A percentile compares a stretch with the other conserved stretches of the same genome.
phyloP scores from a whole-genome alignment of 1,139 yeast species.

The Yamadazyma sp. region DNA sequence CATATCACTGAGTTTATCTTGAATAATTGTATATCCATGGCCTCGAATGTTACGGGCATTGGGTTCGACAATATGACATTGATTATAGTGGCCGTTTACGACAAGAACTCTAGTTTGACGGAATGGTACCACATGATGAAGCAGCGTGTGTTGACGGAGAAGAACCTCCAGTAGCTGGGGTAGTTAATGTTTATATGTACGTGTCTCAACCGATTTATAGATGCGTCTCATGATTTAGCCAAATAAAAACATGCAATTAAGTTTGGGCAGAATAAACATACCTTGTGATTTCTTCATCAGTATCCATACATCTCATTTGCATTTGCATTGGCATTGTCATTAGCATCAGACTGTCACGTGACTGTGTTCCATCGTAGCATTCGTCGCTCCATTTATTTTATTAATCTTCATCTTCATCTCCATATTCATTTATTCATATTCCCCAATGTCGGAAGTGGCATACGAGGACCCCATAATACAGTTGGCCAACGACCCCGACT shows the following conservation, averaged over 20 bases:
- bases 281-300: no score
- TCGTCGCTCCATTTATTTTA: background rate
- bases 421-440: background rate
- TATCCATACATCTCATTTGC: no score
- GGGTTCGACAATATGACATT: slow-evolving; percentile 84
- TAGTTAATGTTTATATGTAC: no score
- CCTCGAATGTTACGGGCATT: slow-evolving; percentile 70
- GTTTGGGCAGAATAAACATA: no score
- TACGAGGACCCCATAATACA: slow-evolving; percentile 51
- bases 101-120: slow-evolving; percentile 37
- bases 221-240: slow-evolving; percentile 2
- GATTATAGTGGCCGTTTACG: slow-evolving; percentile 61
- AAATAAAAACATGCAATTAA: slow-evolving; percentile 7
- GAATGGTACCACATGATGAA: slow-evolving; percentile 62
- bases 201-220: background rate
- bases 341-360: no score
- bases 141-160: slow-evolving; percentile 48
- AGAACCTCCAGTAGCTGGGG: slow-evolving; percentile 19
- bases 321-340: no score
- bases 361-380: no score
- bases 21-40: slow-evolving; percentile 70
- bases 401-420: background rate
- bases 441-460: slow-evolving; percentile 10
- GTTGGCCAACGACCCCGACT: slow-evolving; percentile 49
- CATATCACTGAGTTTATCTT: slow-evolving; percentile 59